Conservation (phyloP, 2,329 filamentous ascomycete species). For the Nemania serpens region DNA sequence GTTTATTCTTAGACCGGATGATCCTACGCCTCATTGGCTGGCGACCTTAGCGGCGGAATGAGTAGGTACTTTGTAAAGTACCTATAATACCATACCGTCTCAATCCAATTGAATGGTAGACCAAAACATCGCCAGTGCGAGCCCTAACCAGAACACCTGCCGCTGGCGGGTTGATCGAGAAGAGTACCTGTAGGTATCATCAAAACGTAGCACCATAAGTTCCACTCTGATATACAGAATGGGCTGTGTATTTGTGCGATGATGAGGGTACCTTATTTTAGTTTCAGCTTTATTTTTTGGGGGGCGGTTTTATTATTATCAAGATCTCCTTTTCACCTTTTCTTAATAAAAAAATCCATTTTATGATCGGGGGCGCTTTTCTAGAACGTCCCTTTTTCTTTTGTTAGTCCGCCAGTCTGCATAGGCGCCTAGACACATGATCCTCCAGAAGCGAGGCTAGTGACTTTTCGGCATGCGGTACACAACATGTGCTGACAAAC, state of each 20-base stretch:
- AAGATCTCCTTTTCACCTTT: too few relatives aligned
- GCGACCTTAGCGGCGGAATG: slow-evolving; percentile 8
- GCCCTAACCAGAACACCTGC: too few relatives aligned
- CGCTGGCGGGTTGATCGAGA: not conserved
- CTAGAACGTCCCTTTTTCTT: slow-evolving; percentile 24
- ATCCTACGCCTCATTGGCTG: slow-evolving; percentile 12
- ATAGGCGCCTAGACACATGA: slow-evolving; percentile 38
- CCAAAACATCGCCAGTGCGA: slow-evolving; percentile 12
- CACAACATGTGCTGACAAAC: not conserved
- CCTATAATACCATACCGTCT: slow-evolving; percentile 2
- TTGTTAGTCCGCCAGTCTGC: slow-evolving; percentile 27
- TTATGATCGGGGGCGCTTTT: slow-evolving; percentile 10
- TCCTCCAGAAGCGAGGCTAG: slow-evolving; percentile 16
- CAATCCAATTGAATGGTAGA: slow-evolving; percentile 20
- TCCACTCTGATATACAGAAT: not conserved
- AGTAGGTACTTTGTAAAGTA: not conserved
- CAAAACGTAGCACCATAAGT: slow-evolving; percentile 20
- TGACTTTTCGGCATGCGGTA: slow-evolving; percentile 14
- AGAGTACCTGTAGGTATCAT: not conserved
- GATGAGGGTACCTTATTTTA: not conserved
- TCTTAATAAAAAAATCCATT: not conserved
- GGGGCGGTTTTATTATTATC: too few relatives aligned
- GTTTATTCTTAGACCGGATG: slow-evolving; percentile 9
- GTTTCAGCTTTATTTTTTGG: not conserved
- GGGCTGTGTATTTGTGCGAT: slow-evolving; percentile 11